Percentiles rank a stretch among this genome's conserved stretches.
These are phyloP conservation scores for Dioscorea cayenensis DNA, from an alignment of 116 monocot genomes.

Conservation along the genomic window DNA sequence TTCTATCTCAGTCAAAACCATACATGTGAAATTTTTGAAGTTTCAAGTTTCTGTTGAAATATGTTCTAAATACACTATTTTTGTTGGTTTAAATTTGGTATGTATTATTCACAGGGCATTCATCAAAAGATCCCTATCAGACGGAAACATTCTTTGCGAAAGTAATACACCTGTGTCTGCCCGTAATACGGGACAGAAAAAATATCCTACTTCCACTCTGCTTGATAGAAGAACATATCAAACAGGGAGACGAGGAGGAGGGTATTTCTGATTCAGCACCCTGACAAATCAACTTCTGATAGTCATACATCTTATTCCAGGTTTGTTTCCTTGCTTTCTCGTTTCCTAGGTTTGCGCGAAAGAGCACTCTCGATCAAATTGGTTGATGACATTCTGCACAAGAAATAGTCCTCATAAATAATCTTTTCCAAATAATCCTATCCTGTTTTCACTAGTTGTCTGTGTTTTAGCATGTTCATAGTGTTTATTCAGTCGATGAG, in stretches of 20 bases:
- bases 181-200: slow-evolving; percentile 3
- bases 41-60: neutral
- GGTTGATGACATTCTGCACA: neutral
- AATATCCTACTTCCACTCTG: slow-evolving; percentile 11
- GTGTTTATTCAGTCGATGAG: neutral
- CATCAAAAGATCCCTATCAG: slow-evolving; percentile 32
- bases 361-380: neutral
- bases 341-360: neutral
- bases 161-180: slow-evolving; percentile 12
- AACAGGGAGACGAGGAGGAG: slow-evolving; percentile 10
- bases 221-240: slow-evolving; percentile 14
- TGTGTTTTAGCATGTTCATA: no score
- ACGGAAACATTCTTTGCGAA: slow-evolving; percentile 33
- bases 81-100: slow-evolving; percentile 6
- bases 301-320: slow-evolving; percentile 35
- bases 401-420: neutral
- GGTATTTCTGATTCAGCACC: slow-evolving; percentile 39
- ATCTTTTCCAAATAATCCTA: neutral
- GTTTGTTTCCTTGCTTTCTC: slow-evolving; percentile 18
- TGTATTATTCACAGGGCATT: slow-evolving; percentile 10
- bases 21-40: no score
- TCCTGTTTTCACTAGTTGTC: no score
- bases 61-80: neutral
- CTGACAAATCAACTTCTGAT: slow-evolving; percentile 43
- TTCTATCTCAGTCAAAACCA: no score